Conservation (phyloP, 2,329 filamentous ascomycete species). For the Myrmaecium sp. region DNA sequence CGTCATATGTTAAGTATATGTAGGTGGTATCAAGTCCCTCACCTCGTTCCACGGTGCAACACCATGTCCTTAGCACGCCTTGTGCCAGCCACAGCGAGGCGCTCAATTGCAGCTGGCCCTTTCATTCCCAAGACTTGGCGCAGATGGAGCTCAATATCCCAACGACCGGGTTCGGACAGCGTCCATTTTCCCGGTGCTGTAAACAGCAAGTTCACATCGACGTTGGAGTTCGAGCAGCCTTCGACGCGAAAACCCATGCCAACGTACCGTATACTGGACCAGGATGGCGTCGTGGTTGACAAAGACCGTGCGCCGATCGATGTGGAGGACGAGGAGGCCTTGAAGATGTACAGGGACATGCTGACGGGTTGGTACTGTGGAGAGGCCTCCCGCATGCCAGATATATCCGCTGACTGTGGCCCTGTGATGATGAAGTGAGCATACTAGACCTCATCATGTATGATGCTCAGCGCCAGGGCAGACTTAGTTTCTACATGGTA, state of each 20-base stretch:
- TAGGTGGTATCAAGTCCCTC: too few species aligned
- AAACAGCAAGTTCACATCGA: slow-evolving; percentile 78
- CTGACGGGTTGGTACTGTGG: slow-evolving; percentile 36
- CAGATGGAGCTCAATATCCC: slow-evolving; percentile 39
- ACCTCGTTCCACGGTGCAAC: too few species aligned
- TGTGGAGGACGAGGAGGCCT: slow-evolving; percentile 44
- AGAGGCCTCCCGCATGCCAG: neutral
- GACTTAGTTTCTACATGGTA: slow-evolving; percentile 93
- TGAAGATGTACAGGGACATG: slow-evolving; percentile 48
- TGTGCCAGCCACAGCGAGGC: too few species aligned
- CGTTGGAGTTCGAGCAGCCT: slow-evolving; percentile 61
- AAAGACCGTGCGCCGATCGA: slow-evolving; percentile 47
- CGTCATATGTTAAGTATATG: too few species aligned
- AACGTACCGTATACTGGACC: slow-evolving; percentile 83
- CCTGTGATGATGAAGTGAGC: slow-evolving; percentile 30
- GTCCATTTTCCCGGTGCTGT: slow-evolving; percentile 79
- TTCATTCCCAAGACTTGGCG: slow-evolving; percentile 8
- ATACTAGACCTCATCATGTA: slow-evolving; percentile 98
- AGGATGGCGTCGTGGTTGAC: slow-evolving; percentile 72
- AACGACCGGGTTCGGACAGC: slow-evolving; percentile 17
- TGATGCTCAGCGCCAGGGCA: slow-evolving; percentile 88
- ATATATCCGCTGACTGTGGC: neutral
- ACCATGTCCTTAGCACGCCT: too few species aligned
- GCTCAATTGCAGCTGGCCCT: neutral
- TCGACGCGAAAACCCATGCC: slow-evolving; percentile 59